phyloP scores from a whole-genome alignment of 139 green algal species.

The Spirogloea muscicola region DNA sequence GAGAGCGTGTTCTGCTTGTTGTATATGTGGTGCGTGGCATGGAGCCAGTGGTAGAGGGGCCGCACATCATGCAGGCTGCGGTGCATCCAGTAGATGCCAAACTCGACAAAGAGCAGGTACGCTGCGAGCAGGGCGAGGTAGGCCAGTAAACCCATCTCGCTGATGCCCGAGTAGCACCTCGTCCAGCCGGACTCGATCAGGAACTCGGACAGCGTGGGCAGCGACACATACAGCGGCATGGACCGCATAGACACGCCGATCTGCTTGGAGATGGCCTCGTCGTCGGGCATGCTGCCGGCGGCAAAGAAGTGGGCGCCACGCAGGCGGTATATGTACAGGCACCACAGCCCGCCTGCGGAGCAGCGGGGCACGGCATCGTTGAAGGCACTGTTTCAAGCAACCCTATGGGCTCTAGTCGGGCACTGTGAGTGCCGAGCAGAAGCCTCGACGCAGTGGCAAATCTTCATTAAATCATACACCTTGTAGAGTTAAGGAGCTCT shows the following conservation, averaged over 20 bases:
- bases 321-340: slow-evolving; percentile 9
- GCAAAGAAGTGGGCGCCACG: not conserved
- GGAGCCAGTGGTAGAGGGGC: slow-evolving; percentile 64
- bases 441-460: too few relatives aligned
- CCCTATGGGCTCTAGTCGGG: too few relatives aligned
- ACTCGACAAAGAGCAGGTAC: slow-evolving; percentile 89
- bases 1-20: slow-evolving; percentile 97
- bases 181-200: slow-evolving; percentile 82
- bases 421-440: too few relatives aligned
- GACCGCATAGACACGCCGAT: slow-evolving; percentile 63
- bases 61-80: slow-evolving; percentile 77
- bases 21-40: slow-evolving; percentile 92
- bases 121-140: slow-evolving; percentile 72
- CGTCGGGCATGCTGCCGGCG: not conserved
- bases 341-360: slow-evolving; percentile 4
- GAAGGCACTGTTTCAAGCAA: too few relatives aligned
- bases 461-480: too few relatives aligned
- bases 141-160: slow-evolving; percentile 63
- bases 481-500: too few relatives aligned
- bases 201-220: slow-evolving; percentile 73
- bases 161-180: slow-evolving; percentile 64
- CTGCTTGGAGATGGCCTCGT: slow-evolving; percentile 54
- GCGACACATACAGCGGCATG: slow-evolving; percentile 81
- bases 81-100: slow-evolving; percentile 95
- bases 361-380: too few relatives aligned